Percentiles rank a stretch among this genome's conserved stretches.
phyloP scores from a whole-genome alignment of 2,329 filamentous ascomycete species.

The Seiridium unicorne region DNA sequence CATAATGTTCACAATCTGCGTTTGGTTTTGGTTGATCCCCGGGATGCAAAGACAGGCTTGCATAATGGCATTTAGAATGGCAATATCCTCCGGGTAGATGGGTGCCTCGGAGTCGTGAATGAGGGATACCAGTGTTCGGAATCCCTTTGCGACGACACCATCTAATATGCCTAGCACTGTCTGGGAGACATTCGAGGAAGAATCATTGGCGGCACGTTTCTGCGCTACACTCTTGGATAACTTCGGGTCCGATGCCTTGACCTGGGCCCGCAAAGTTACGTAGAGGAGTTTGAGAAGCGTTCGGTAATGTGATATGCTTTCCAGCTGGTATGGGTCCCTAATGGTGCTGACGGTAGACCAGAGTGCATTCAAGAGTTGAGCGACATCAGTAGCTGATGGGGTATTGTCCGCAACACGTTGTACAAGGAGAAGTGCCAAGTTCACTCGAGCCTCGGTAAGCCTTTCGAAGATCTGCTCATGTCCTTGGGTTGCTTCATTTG shows the following conservation, averaged over 20 bases:
- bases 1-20: slow-evolving; percentile 70
- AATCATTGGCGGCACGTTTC: slow-evolving; percentile 26
- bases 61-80: slow-evolving; percentile 81
- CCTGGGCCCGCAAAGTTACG: slow-evolving; percentile 71
- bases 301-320: slow-evolving; percentile 71
- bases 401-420: slow-evolving; percentile 70
- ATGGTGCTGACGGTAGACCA: slow-evolving; percentile 52
- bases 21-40: slow-evolving; percentile 68
- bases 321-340: slow-evolving; percentile 50
- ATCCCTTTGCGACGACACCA: slow-evolving; percentile 75
- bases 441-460: slow-evolving; percentile 72
- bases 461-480: slow-evolving; percentile 80
- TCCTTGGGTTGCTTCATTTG: slow-evolving; percentile 71
- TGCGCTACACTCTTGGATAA: slow-evolving; percentile 22
- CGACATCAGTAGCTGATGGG: slow-evolving; percentile 48
- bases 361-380: slow-evolving; percentile 49
- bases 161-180: slow-evolving; percentile 78
- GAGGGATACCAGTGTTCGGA: slow-evolving; percentile 76
- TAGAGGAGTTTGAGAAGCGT: slow-evolving; percentile 82
- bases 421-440: slow-evolving; percentile 78
- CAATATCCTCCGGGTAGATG: slow-evolving; percentile 76
- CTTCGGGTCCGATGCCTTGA: slow-evolving; percentile 29
- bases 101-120: slow-evolving; percentile 72
- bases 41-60: slow-evolving; percentile 81
- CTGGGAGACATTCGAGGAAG: slow-evolving; percentile 49